Evolutionary conservation across 257 asterid genomes (phyloP), one percentile per base, ranked within the genome.

Genomic region (Echites panduratus): DNA sequence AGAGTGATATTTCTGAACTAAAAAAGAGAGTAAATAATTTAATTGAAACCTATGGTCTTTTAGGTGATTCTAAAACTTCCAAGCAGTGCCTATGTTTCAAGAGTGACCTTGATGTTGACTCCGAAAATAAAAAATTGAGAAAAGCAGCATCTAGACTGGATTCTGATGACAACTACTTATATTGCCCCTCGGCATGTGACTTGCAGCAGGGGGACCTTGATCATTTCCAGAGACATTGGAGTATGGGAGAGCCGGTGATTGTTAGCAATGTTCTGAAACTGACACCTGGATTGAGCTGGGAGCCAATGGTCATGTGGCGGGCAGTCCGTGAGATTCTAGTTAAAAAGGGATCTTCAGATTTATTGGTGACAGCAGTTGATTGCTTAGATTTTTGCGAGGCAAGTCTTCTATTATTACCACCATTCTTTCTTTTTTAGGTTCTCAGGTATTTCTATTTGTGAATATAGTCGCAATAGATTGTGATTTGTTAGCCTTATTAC

Each of bases 271-370:
- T 71, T 66, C 85, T 87, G 56, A 80, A 82, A 70, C 68, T 57
- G 16, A 44, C 89, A 57, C 77, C 89, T 68, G 89, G 91, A 65
- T 79, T 89, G 82, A 89, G 96, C 73, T 89, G 96, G 91, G 90
- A 87, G 49, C 95, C 96, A 41, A 83, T 82, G 91, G 96, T 87
- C 24, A 87, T 89, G 96, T 86, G 93, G 93, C 93, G 91, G 72
- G 93, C 96, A 43, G 62, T 82, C 24, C 91, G 91, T 53, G 52
- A 84, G 43, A 74, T 84, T 65, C 35, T 26, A 9, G 24, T 66
- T 38, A 73, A 71, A 64, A 77, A 59, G 26, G 85, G 87, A 58
- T 24, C 84, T 56, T 81, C 87, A n/a, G 82, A 80, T 74, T 82
- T 82, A 80, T 19, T 50, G 80, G 87, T 82, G 59, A 77, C 86